Evolutionary conservation across 768 basidiomycete species (phyloP).

Genomic region (Leccinum pellstonianum): DNA sequence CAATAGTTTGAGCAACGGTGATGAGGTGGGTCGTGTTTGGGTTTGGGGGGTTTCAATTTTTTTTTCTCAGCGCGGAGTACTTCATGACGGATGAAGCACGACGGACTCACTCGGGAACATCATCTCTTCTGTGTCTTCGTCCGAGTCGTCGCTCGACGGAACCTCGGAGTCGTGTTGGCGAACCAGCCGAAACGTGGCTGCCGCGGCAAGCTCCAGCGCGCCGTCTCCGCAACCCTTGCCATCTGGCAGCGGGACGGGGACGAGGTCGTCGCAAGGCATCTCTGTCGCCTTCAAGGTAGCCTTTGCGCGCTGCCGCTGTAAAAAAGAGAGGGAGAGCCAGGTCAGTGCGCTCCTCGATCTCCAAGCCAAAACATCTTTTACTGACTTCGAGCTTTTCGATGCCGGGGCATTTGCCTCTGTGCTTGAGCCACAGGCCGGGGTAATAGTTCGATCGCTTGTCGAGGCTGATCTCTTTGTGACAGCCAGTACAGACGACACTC

Average conservation of each 20-base stretch:
- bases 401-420: constrained; percentile 29
- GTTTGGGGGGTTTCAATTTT: neutral
- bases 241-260: neutral
- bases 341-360: constrained; percentile 12
- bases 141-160: constrained; percentile 17
- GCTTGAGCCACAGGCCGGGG: constrained; percentile 36
- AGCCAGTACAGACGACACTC: constrained; percentile 32
- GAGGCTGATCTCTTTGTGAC: constrained; percentile 32
- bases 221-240: constrained; percentile 2
- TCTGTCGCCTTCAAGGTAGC: neutral
- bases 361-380: neutral
- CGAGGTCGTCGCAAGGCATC: neutral
- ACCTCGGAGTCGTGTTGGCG: constrained; percentile 5
- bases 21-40: neutral
- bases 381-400: constrained; percentile 30
- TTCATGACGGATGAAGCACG: neutral
- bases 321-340: neutral
- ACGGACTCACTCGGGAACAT: constrained; percentile 29
- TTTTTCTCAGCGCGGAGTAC: constrained; percentile 5
- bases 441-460: constrained; percentile 37
- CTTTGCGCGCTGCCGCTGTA: constrained; percentile 10
- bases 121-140: constrained; percentile 17
- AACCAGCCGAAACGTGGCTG: neutral
- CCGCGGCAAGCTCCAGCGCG: constrained; percentile 4
- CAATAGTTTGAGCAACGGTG: neutral